phyloP scores from a whole-genome alignment of 2,329 filamentous ascomycete genomes.

The Arthroderma sp. region DNA sequence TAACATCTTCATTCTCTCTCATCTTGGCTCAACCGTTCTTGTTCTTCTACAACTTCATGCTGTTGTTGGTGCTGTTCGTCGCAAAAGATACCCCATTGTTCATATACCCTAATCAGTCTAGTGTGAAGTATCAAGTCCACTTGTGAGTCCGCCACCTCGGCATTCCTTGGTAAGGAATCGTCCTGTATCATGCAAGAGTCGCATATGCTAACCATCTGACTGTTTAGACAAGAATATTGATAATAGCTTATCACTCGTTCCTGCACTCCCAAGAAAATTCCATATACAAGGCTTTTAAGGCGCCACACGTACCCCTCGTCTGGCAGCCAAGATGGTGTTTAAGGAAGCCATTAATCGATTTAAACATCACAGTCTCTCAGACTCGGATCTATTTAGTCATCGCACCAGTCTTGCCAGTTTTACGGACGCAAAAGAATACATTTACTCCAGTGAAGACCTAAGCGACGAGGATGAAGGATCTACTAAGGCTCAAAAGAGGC shows the following conservation, averaged over 20 bases:
- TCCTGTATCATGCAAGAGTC: background rate
- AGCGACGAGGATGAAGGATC: slow-evolving; percentile 23
- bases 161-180: too few relatives aligned
- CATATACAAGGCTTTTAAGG: too few relatives aligned
- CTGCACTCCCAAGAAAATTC: background rate
- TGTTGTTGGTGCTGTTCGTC: too few relatives aligned
- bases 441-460: slow-evolving; percentile 32
- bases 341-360: slow-evolving; percentile 32
- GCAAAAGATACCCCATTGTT: too few relatives aligned
- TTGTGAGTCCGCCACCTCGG: too few relatives aligned
- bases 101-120: too few relatives aligned
- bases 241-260: background rate
- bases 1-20: too few relatives aligned
- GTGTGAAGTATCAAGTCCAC: too few relatives aligned
- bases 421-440: slow-evolving; percentile 28
- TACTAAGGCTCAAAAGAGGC: slow-evolving; percentile 35
- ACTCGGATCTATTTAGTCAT: slow-evolving; percentile 20
- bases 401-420: slow-evolving; percentile 30
- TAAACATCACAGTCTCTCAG: slow-evolving; percentile 15
- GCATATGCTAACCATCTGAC: background rate
- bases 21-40: too few relatives aligned
- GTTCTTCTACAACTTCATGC: too few relatives aligned
- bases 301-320: too few relatives aligned
- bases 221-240: background rate
- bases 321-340: slow-evolving; percentile 33